A percentile compares a stretch with the other conserved stretches of the same genome.
phyloP scores from a whole-genome alignment of 352 stramenopile genomes.

The Phytopythium ostracodes region DNA sequence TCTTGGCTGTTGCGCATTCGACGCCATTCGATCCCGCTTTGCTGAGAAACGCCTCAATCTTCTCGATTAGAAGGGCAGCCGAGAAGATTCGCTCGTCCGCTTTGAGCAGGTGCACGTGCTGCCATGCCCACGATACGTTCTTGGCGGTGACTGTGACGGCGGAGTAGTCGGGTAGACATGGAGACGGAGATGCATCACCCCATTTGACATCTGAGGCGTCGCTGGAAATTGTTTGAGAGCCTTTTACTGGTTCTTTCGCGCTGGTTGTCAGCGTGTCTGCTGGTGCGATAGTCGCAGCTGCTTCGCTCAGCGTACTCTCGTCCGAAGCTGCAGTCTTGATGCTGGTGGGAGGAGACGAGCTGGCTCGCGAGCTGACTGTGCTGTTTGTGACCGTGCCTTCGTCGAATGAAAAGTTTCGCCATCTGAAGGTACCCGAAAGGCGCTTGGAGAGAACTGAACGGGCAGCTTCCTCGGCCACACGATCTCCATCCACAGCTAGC shows the following conservation, averaged over 20 bases:
- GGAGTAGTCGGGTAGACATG: constrained; percentile 53
- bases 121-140: constrained; percentile 72
- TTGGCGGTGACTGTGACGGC: constrained; percentile 31
- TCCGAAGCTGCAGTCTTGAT: neutral
- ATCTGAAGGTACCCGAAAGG: constrained; percentile 47
- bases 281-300: neutral
- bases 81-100: constrained; percentile 73
- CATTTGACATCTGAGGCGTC: constrained; percentile 13
- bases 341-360: neutral
- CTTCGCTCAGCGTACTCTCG: neutral
- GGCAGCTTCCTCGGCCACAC: constrained; percentile 7
- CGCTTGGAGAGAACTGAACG: constrained; percentile 35
- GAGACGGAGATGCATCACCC: constrained; percentile 6
- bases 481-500: constrained; percentile 31
- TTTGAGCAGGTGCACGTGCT: constrained; percentile 67
- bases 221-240: too few species aligned
- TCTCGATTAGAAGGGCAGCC: constrained; percentile 53
- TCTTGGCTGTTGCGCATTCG: constrained; percentile 2
- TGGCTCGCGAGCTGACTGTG: neutral
- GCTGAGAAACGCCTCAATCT: constrained; percentile 55
- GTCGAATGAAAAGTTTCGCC: constrained; percentile 14
- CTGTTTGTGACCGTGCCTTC: constrained; percentile 6
- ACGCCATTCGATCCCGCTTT: neutral
- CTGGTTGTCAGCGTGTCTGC: neutral
- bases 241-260: too few species aligned